Percentiles rank a stretch among this genome's conserved stretches.
Conservation (phyloP, 2,329 filamentous ascomycete genomes). For the Neodidymelliopsis sp. region DNA sequence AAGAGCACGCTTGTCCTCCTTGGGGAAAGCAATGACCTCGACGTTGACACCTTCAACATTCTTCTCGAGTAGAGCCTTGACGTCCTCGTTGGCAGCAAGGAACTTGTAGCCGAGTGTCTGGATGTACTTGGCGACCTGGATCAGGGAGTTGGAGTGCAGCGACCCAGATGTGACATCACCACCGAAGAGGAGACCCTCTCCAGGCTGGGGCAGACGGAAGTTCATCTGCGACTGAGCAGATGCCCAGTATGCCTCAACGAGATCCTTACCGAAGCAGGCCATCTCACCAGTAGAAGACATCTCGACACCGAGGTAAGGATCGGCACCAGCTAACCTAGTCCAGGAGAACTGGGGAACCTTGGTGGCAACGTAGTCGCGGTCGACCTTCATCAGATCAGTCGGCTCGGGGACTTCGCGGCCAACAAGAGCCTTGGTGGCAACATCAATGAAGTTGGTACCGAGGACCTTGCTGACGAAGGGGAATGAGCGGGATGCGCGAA, state of each 20-base stretch:
- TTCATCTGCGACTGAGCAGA: constrained; percentile 98
- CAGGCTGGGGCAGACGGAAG: constrained; percentile 94
- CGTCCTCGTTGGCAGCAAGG: constrained; percentile 79
- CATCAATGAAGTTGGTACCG: constrained; percentile 94
- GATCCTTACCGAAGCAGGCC: constrained; percentile 96
- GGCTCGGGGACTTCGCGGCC: constrained; percentile 85
- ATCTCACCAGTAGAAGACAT: constrained; percentile 98
- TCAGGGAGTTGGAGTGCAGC: constrained; percentile 68
- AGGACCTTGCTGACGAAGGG: constrained; percentile 98
- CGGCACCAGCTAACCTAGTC: constrained; percentile 95
- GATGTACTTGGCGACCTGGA: constrained; percentile 84
- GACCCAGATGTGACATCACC: constrained; percentile 70
- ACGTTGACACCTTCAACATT: constrained; percentile 73
- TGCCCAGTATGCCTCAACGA: constrained; percentile 97
- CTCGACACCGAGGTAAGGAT: constrained; percentile 97
- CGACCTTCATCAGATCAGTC: constrained; percentile 84
- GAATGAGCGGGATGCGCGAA: constrained; percentile 96
- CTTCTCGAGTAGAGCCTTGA: constrained; percentile 84
- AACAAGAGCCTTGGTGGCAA: constrained; percentile 90
- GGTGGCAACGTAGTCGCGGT: constrained; percentile 92
- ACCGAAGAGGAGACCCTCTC: constrained; percentile 93
- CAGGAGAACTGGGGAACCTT: constrained; percentile 99
- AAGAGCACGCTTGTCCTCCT: constrained; percentile 91
- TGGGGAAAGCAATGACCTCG: constrained; percentile 96
- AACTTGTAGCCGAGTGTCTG: constrained; percentile 93